Evolutionary conservation across 1,284 basidiomycete genomes (phyloP).

Genomic region (Coniferiporia weirii): DNA sequence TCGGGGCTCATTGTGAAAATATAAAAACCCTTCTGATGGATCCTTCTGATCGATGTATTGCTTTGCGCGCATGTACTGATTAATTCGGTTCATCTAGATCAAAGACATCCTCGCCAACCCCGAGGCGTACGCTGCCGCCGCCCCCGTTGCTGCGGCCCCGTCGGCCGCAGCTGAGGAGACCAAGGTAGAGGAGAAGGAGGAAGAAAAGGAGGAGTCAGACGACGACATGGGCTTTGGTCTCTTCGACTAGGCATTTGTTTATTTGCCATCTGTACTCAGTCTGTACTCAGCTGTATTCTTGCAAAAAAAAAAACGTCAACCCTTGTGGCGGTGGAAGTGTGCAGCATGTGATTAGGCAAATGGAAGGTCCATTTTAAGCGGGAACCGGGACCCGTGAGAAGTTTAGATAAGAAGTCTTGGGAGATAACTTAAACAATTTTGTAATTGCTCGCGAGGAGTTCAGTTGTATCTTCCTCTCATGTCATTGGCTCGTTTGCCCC

Average conservation of each 20-base stretch:
- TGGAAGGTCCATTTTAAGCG: too few relatives aligned
- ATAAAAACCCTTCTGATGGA: conserved; percentile 30
- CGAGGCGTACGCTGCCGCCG: conserved; percentile 73
- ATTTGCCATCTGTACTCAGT: not conserved
- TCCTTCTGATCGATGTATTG: conserved; percentile 18
- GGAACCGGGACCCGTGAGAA: too few relatives aligned
- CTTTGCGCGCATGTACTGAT: not conserved
- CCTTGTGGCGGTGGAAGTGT: too few relatives aligned
- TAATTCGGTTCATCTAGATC: conserved; percentile 45
- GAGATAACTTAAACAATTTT: too few relatives aligned
- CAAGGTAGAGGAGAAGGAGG: conserved; percentile 57
- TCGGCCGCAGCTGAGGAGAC: conserved; percentile 40
- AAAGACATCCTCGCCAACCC: conserved; percentile 98
- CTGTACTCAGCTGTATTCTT: conserved; percentile 3
- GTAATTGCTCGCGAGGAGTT: too few relatives aligned
- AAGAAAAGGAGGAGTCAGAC: conserved; percentile 76
- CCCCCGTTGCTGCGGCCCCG: conserved; percentile 45
- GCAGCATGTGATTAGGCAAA: too few relatives aligned
- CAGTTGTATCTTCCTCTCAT: too few relatives aligned
- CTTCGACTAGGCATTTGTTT: conserved; percentile 62
- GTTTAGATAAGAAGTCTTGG: too few relatives aligned
- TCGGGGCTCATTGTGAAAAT: conserved; percentile 38
- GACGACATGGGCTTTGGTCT: conserved; percentile 86
- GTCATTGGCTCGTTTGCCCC: too few relatives aligned
- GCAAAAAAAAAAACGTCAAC: not conserved